Evolutionary conservation across 2,329 filamentous ascomycete species (phyloP).

Genomic region (Fusarium haematococcum): DNA sequence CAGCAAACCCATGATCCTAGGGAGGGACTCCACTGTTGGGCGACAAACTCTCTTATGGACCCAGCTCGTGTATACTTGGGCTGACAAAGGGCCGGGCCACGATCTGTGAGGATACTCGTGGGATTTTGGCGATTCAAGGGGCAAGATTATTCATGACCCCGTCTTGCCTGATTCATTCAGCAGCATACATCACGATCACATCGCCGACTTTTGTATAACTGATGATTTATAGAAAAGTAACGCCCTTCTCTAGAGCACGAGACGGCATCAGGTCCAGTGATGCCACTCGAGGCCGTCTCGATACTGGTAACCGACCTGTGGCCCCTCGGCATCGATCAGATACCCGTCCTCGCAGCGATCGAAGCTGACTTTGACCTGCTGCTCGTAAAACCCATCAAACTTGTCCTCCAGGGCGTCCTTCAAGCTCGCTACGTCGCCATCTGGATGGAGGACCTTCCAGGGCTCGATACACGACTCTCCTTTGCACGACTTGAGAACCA

Average conservation of each 20-base stretch:
- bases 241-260: background rate
- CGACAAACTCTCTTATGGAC: constrained; percentile 5
- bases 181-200: background rate
- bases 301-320: constrained; percentile 51
- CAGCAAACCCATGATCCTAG: constrained; percentile 3
- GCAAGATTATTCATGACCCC: background rate
- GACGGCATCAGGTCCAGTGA: constrained; percentile 40
- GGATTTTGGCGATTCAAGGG: background rate
- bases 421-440: constrained; percentile 62
- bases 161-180: background rate
- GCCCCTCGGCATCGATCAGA: constrained; percentile 66
- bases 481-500: constrained; percentile 72
- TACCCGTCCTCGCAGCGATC: constrained; percentile 68
- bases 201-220: background rate
- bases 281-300: constrained; percentile 45
- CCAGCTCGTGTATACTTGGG: background rate
- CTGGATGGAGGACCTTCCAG: constrained; percentile 68
- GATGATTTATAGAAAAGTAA: background rate
- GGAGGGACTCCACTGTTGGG: constrained; percentile 16
- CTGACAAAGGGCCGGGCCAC: constrained; percentile 3
- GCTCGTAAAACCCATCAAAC: constrained; percentile 66
- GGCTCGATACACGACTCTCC: constrained; percentile 64
- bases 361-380: constrained; percentile 62
- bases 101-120: background rate
- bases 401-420: constrained; percentile 59